Evolutionary conservation across 208 protist species (phyloP), one percentile per base, ranked within the genome.

Genomic region (Angomonas deanei): DNA sequence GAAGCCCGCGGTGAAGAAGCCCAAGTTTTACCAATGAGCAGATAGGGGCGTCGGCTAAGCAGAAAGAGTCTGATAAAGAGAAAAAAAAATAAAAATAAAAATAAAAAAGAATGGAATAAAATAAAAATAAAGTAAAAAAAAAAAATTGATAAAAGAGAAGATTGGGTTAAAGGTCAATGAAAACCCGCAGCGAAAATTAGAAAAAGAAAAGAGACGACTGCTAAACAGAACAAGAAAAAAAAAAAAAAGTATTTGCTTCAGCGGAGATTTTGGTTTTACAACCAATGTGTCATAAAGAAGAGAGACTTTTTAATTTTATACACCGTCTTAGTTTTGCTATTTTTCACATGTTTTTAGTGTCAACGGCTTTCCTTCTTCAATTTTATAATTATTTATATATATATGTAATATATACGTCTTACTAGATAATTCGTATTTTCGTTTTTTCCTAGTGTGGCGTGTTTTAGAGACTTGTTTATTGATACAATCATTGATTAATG

Each of bases 1-100:
- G 8, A 98, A 97, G 66, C 90, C 90, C 2, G 76, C 88, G 2
- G 85, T 90, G 32, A 94, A 92, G 74, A 92, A 92, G 68, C 84
- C 88, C 3, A 90, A 88, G 69, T 94, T 91, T 68, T 94, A 91
- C 63, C 82, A 84, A 30, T 90, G n/a, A n/a, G n/a, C n/a, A n/a
- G n/a, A n/a, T n/a, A n/a, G n/a, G n/a, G n/a, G n/a, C n/a, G n/a
- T n/a, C n/a, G n/a, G n/a, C n/a, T n/a, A n/a, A n/a, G n/a, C n/a
- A n/a, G n/a, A n/a, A n/a, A n/a, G n/a, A n/a, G n/a, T n/a, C n/a
- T n/a, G n/a, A n/a, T n/a, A n/a, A n/a, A n/a, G n/a, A n/a, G n/a
- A n/a, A n/a, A 30, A 54, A 54, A 54, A 6, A 28, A 50, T 5
- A 50, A 50, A 23, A 50, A 50, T 5, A 54, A 28, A 2, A 28